A percentile compares a stretch with the other conserved stretches of the same genome.
Conservation (phyloP, 441 rosid genomes). For the Cnidoscolus chayamansa region DNA sequence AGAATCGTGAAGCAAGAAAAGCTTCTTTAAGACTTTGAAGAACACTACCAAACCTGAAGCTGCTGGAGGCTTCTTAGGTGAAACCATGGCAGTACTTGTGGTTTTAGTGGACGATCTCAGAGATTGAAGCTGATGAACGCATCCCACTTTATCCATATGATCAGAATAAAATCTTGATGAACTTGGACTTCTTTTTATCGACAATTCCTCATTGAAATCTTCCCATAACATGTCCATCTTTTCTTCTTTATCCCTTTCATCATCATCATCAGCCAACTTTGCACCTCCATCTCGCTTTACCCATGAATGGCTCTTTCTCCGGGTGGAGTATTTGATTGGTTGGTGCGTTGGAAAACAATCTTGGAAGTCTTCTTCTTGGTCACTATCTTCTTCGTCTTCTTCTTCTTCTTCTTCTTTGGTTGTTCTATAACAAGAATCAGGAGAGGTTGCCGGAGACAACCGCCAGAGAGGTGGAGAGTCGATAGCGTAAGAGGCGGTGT, state of each 20-base stretch:
- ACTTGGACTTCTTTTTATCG: constrained; percentile 18
- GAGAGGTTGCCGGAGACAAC: constrained; percentile 37
- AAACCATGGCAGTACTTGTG: constrained; percentile 19
- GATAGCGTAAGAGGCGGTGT: constrained; percentile 24
- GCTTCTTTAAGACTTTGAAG: constrained; percentile 50
- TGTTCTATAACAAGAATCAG: constrained; percentile 1
- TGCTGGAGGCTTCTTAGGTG: constrained; percentile 25
- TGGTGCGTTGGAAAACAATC: background rate
- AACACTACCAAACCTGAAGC: constrained; percentile 36
- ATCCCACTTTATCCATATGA: constrained; percentile 30
- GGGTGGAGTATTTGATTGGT: background rate
- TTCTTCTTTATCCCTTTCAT: constrained; percentile 34
- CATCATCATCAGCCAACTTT: background rate
- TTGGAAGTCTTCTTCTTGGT: constrained; percentile 14
- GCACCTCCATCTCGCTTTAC: constrained; percentile 2
- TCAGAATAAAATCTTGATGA: background rate
- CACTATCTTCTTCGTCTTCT: background rate
- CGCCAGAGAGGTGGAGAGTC: constrained; percentile 79
- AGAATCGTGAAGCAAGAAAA: constrained; percentile 46
- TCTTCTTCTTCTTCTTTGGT: background rate
- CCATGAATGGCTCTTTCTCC: constrained; percentile 41
- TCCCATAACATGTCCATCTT: constrained; percentile 92
- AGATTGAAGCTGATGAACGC: constrained; percentile 21
- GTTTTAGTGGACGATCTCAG: constrained; percentile 31
- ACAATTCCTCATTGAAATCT: constrained; percentile 60